A percentile compares a stretch with the other conserved stretches of the same genome.
phyloP scores from a whole-genome alignment of 2,329 filamentous ascomycete genomes.

The Fusarium sp. region DNA sequence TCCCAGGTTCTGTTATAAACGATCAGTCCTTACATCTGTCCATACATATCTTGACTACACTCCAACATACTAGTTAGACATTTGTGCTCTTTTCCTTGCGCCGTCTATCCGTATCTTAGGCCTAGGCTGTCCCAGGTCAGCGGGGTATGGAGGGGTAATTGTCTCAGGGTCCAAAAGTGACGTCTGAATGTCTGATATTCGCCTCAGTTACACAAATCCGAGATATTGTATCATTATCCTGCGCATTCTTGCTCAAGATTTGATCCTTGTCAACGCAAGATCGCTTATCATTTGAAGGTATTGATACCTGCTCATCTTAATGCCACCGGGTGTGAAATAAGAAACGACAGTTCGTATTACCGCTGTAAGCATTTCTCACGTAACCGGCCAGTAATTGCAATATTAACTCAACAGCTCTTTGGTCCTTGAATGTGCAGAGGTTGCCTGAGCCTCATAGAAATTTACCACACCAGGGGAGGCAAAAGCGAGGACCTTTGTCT shows the following conservation, averaged over 20 bases:
- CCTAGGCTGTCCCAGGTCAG: background rate
- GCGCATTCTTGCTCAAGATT: slow-evolving; percentile 35
- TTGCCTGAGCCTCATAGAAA: background rate
- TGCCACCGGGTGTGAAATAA: background rate
- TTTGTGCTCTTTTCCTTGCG: background rate
- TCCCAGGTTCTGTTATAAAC: background rate
- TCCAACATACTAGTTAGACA: background rate
- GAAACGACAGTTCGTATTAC: background rate
- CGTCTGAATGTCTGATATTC: slow-evolving; percentile 13
- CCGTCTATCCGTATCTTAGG: background rate
- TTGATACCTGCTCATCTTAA: background rate
- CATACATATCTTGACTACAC: background rate
- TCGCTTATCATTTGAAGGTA: background rate
- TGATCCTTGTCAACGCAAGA: background rate
- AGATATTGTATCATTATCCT: slow-evolving; percentile 18
- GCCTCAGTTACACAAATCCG: slow-evolving; percentile 20
- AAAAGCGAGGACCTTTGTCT: background rate
- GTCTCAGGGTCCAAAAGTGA: slow-evolving; percentile 24
- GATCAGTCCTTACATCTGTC: background rate
- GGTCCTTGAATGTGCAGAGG: background rate
- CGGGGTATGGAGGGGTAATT: slow-evolving; percentile 28
- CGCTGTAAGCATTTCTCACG: background rate
- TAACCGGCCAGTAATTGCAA: background rate
- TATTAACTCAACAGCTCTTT: background rate
- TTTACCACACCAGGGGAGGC: background rate